A percentile compares a stretch with the other conserved stretches of the same genome.
Conservation (phyloP, 1,284 basidiomycete genomes). For the Boletus sp. region DNA sequence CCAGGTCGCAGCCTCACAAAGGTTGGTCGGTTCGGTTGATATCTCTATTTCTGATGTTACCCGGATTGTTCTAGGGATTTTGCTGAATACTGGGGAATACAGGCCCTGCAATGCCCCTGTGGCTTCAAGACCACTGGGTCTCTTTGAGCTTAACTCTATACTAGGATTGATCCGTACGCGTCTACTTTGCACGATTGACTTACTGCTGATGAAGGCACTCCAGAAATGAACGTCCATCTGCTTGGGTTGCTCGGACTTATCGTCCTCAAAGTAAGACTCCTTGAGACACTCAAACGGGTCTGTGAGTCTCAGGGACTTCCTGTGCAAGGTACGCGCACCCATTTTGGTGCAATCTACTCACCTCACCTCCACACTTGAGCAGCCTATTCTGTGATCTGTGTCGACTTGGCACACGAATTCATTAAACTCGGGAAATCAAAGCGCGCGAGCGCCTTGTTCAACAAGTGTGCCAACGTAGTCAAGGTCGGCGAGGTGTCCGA, state of each 20-base stretch:
- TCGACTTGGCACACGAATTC: constrained; percentile 79
- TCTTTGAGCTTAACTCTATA: constrained; percentile 44
- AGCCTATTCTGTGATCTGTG: constrained; percentile 71
- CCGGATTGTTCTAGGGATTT: constrained; percentile 40
- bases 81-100: constrained; percentile 38
- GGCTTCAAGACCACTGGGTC: constrained; percentile 26
- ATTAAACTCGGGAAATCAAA: constrained; percentile 73
- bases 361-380: not conserved
- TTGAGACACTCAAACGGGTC: constrained; percentile 51
- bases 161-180: constrained; percentile 28
- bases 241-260: constrained; percentile 64
- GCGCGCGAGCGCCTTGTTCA: constrained; percentile 67
- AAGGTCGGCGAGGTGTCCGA: constrained; percentile 48
- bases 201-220: constrained; percentile 3
- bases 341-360: not conserved
- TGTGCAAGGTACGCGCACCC: constrained; percentile 51
- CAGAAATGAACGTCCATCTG: constrained; percentile 63
- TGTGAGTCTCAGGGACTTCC: constrained; percentile 48
- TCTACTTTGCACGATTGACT: not conserved
- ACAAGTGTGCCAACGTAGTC: constrained; percentile 53
- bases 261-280: constrained; percentile 57
- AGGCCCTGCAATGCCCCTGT: constrained; percentile 14
- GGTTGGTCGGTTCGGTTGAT: constrained; percentile 38
- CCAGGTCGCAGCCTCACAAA: constrained; percentile 48
- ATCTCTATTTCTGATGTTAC: not conserved